Evolutionary conservation across 108 stramenopile genomes (phyloP).

Genomic region (Schizochytrium sp.): DNA sequence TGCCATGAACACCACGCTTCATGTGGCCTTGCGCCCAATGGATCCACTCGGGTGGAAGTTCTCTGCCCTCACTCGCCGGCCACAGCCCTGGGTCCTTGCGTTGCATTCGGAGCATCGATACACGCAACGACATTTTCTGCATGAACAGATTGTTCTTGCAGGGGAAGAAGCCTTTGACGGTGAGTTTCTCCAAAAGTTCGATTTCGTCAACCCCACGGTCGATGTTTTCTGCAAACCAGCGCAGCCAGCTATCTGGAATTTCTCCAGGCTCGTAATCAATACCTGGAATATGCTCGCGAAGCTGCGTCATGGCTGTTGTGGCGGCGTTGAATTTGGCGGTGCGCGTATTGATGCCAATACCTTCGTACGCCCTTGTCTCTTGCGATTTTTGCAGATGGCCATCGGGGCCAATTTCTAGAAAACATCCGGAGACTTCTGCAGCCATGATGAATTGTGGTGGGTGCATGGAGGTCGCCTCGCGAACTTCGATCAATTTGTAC

Average conservation of each 20-base stretch:
- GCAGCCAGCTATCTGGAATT: constrained; percentile 30
- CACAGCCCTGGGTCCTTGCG: constrained; percentile 16
- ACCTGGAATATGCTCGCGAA: constrained; percentile 46
- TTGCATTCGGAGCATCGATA: neutral
- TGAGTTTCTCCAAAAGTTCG: constrained; percentile 32
- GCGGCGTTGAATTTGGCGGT: constrained; percentile 46
- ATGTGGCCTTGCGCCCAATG: constrained; percentile 40
- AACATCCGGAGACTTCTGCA: constrained; percentile 18
- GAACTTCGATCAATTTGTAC: constrained; percentile 19
- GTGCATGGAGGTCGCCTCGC: constrained; percentile 26
- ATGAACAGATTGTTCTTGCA: constrained; percentile 35
- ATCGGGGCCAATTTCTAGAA: neutral
- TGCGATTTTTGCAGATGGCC: neutral
- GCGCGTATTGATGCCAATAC: constrained; percentile 47
- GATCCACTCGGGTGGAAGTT: constrained; percentile 19
- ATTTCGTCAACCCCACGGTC: constrained; percentile 38
- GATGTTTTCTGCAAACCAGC: constrained; percentile 42
- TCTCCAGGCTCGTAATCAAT: constrained; percentile 29
- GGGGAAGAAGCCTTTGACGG: constrained; percentile 42
- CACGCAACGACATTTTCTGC: constrained; percentile 24
- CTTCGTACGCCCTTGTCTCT: constrained; percentile 40
- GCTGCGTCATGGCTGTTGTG: constrained; percentile 29
- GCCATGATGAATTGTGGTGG: constrained; percentile 28
- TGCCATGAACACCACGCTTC: constrained; percentile 37
- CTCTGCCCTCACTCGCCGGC: neutral